Percentiles rank a stretch among this genome's conserved stretches.
Evolutionary conservation across 225 moss, liverwort and hornwort genomes (phyloP).

Genomic region (Pseudisothecium myosuroides): DNA sequence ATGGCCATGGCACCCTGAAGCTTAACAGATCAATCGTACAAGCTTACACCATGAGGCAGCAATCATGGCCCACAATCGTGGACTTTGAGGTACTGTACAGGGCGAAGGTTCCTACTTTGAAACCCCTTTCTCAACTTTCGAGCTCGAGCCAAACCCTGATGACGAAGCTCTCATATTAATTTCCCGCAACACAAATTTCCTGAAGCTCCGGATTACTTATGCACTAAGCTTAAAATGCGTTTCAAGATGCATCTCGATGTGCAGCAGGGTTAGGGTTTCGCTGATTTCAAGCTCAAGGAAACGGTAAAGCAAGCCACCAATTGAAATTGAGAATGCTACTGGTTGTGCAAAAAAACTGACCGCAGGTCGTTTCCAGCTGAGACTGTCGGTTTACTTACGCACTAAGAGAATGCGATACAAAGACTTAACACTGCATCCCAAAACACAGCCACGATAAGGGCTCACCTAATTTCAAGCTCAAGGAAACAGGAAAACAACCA

Average conservation of each 20-base stretch:
- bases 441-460: neutral
- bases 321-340: neutral
- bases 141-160: neutral
- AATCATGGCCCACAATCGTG: conserved; percentile 5
- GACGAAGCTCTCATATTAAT: neutral
- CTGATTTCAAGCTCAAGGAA: neutral
- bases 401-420: neutral
- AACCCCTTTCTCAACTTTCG: neutral
- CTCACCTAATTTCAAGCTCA: neutral
- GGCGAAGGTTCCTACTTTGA: conserved; percentile 1
- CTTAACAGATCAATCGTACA: neutral
- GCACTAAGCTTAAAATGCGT: neutral
- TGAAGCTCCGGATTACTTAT: neutral
- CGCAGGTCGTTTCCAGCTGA: neutral
- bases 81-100: neutral
- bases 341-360: neutral
- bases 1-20: neutral
- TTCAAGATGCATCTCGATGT: neutral
- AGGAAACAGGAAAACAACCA: neutral
- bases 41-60: neutral
- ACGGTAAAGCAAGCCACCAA: neutral
- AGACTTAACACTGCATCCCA: neutral
- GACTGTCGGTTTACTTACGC: neutral
- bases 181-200: neutral
- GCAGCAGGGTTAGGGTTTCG: neutral